Evolutionary conservation across 2,329 filamentous ascomycete species (phyloP).

Genomic region (Ilyonectria sp.): DNA sequence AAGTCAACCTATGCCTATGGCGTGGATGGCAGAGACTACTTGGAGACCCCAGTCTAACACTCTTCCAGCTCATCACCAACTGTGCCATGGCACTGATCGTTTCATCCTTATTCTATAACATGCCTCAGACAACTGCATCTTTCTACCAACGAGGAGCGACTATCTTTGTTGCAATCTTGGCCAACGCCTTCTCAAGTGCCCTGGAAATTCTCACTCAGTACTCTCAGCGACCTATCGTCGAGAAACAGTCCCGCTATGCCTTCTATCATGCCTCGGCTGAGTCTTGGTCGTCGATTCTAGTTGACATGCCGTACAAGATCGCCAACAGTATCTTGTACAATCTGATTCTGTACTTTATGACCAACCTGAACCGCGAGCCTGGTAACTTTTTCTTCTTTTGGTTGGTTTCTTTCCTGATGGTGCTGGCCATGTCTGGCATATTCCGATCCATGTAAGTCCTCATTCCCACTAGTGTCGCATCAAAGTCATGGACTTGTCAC

Average conservation of each 20-base stretch:
- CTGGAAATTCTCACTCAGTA: slow-evolving; percentile 58
- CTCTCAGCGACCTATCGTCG: slow-evolving; percentile 55
- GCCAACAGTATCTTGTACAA: slow-evolving; percentile 58
- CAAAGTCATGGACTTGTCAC: not conserved
- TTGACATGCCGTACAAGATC: slow-evolving; percentile 63
- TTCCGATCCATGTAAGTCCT: slow-evolving; percentile 59
- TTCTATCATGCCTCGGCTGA: slow-evolving; percentile 57
- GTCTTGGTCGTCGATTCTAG: slow-evolving; percentile 55
- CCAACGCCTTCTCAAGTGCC: slow-evolving; percentile 63
- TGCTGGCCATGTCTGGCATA: slow-evolving; percentile 75
- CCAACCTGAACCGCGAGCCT: slow-evolving; percentile 59
- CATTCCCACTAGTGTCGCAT: no score
- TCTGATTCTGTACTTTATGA: slow-evolving; percentile 65
- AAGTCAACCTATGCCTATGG: slow-evolving; percentile 26
- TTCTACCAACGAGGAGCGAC: slow-evolving; percentile 56
- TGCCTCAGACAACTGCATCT: not conserved
- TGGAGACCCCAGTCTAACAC: slow-evolving; percentile 16
- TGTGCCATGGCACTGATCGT: slow-evolving; percentile 10
- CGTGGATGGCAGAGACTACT: slow-evolving; percentile 17
- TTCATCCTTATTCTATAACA: slow-evolving; percentile 25
- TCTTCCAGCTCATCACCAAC: slow-evolving; percentile 23
- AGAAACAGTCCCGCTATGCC: slow-evolving; percentile 58
- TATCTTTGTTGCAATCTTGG: slow-evolving; percentile 68
- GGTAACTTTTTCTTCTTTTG: slow-evolving; percentile 64
- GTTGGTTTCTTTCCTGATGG: slow-evolving; percentile 65